Conservation (phyloP, 2,329 filamentous ascomycete genomes). For the Penicillium sp. region DNA sequence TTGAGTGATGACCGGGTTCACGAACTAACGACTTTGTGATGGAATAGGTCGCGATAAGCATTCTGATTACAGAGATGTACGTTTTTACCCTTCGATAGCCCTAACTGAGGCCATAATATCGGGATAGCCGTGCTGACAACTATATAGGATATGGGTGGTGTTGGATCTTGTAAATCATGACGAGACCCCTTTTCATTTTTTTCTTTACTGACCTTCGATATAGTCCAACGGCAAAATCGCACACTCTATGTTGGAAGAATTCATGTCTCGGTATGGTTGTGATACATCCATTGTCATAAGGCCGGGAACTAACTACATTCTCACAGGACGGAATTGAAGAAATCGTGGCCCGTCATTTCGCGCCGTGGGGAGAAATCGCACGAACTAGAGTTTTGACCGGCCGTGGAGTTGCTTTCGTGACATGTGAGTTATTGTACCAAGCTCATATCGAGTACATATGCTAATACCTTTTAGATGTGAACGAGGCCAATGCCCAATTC, state of each 20-base stretch:
- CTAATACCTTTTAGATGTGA: conserved; percentile 37
- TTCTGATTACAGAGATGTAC: conserved; percentile 21
- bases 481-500: conserved; percentile 86
- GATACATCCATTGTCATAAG: background rate
- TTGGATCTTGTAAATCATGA: conserved; percentile 49
- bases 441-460: background rate
- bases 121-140: background rate
- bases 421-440: conserved; percentile 34
- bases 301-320: background rate
- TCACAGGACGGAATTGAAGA: conserved; percentile 60
- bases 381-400: conserved; percentile 83
- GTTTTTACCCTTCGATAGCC: background rate
- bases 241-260: conserved; percentile 93
- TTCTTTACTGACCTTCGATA: background rate
- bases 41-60: conserved; percentile 18
- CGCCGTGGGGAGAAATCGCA: conserved; percentile 91
- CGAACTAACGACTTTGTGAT: background rate
- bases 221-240: conserved; percentile 68
- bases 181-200: conserved; percentile 42
- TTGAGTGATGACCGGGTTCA: background rate
- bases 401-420: conserved; percentile 90
- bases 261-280: conserved; percentile 86
- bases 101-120: background rate
- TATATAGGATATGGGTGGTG: conserved; percentile 73
- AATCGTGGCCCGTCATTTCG: conserved; percentile 89